These are phyloP conservation scores for Flaveria floridana DNA, from an alignment of 140 eudicot species.

Conservation along the genomic window DNA sequence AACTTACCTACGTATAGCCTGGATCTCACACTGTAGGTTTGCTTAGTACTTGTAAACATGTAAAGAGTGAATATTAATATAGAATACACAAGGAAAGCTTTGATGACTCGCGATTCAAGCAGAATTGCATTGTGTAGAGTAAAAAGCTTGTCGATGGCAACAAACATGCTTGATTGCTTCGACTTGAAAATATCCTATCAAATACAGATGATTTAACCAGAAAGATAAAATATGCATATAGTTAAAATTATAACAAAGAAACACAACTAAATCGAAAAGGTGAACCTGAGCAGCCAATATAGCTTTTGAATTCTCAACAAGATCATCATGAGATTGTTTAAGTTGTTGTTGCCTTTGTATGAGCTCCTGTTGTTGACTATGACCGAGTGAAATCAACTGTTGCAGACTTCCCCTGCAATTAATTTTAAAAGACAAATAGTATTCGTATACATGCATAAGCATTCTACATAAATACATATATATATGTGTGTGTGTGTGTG, in stretches of 20 bases:
- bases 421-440: background rate
- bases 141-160: constrained; percentile 73
- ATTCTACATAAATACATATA: background rate
- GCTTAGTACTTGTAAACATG: constrained; percentile 83
- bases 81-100: constrained; percentile 61
- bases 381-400: constrained; percentile 58
- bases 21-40: constrained; percentile 64
- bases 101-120: constrained; percentile 69
- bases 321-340: constrained; percentile 58
- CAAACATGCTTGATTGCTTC: constrained; percentile 79
- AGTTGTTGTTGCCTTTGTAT: constrained; percentile 60
- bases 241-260: background rate
- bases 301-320: constrained; percentile 61
- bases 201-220: background rate
- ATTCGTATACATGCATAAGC: background rate
- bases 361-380: constrained; percentile 70
- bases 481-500: background rate
- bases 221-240: background rate
- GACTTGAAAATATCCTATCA: constrained; percentile 81
- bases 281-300: constrained; percentile 81
- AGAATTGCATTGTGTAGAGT: constrained; percentile 69
- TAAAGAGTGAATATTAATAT: constrained; percentile 54
- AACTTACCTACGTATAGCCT: constrained; percentile 69
- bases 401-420: constrained; percentile 55
- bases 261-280: background rate